phyloP scores from a whole-genome alignment of 1,139 yeast species.

The Debaryomycetaceae sp. region DNA sequence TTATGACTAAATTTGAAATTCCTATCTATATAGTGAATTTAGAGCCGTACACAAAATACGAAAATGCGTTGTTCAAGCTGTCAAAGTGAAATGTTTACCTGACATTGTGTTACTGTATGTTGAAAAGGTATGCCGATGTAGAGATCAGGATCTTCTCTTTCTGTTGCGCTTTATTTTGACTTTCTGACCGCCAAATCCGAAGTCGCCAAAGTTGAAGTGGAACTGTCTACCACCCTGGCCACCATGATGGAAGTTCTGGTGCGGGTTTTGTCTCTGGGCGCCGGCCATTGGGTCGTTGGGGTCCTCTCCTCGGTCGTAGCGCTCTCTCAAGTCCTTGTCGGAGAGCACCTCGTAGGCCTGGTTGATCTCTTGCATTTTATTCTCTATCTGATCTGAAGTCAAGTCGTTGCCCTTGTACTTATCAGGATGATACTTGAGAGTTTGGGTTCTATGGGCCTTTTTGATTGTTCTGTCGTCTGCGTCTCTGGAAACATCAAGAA shows the following conservation, averaged over 20 bases:
- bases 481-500: slow-evolving; percentile 61
- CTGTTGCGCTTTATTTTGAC: neutral
- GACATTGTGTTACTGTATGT: neutral
- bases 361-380: slow-evolving; percentile 87
- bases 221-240: slow-evolving; percentile 33
- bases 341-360: slow-evolving; percentile 88
- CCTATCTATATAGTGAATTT: neutral
- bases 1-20: neutral
- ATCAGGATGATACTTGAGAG: slow-evolving; percentile 88
- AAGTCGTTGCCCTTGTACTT: slow-evolving; percentile 69
- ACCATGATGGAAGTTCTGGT: slow-evolving; percentile 8
- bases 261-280: slow-evolving; percentile 13
- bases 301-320: slow-evolving; percentile 68
- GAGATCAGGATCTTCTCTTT: neutral
- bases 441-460: slow-evolving; percentile 74
- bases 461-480: slow-evolving; percentile 76
- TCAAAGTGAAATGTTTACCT: neutral
- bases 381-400: slow-evolving; percentile 68
- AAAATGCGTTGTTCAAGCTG: neutral
- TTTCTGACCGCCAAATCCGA: slow-evolving; percentile 16
- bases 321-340: slow-evolving; percentile 56
- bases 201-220: slow-evolving; percentile 26
- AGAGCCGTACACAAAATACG: neutral
- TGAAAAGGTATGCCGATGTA: neutral
- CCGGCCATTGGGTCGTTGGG: slow-evolving; percentile 45